phyloP scores from a whole-genome alignment of 225 moss, liverwort and hornwort genomes.

The Bryoerythrophyllum caledonicum region DNA sequence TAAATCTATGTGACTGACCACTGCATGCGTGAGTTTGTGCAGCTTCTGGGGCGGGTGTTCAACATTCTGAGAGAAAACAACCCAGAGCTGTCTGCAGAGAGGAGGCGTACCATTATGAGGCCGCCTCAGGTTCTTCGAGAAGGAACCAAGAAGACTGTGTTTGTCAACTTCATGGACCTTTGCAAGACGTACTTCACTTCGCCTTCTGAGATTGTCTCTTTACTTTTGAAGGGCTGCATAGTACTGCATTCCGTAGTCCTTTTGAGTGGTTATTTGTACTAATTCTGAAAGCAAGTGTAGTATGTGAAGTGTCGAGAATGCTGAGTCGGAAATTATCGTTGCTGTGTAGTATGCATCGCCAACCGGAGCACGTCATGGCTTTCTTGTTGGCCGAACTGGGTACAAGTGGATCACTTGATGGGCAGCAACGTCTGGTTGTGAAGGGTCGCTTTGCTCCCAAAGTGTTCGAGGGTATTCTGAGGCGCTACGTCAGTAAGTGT shows the following conservation, averaged over 20 bases:
- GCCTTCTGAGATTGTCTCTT: background rate
- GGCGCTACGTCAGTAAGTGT: conserved; percentile 88
- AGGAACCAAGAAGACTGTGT: conserved; percentile 93
- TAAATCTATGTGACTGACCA: background rate
- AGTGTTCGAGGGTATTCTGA: conserved; percentile 89
- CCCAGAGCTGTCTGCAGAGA: conserved; percentile 88
- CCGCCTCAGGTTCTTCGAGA: conserved; percentile 94
- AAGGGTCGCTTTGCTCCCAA: conserved; percentile 92
- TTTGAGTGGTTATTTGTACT: background rate
- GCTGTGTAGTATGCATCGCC: conserved; percentile 75
- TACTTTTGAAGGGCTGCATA: background rate
- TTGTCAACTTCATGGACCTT: conserved; percentile 93
- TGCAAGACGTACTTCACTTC: conserved; percentile 70
- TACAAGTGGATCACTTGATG: conserved; percentile 91
- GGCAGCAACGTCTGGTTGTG: conserved; percentile 87
- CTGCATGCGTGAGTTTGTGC: conserved; percentile 21
- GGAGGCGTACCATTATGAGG: conserved; percentile 84
- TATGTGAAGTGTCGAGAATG: background rate
- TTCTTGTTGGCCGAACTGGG: conserved; percentile 84
- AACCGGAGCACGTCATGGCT: conserved; percentile 94
- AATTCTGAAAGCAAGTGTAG: background rate
- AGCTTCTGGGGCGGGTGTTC: conserved; percentile 88
- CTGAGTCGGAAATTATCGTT: background rate
- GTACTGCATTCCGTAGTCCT: background rate
- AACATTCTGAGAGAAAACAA: conserved; percentile 91